Evolutionary conservation across 2,329 filamentous ascomycete genomes (phyloP).

Genomic region (Colletotrichum destructivum): DNA sequence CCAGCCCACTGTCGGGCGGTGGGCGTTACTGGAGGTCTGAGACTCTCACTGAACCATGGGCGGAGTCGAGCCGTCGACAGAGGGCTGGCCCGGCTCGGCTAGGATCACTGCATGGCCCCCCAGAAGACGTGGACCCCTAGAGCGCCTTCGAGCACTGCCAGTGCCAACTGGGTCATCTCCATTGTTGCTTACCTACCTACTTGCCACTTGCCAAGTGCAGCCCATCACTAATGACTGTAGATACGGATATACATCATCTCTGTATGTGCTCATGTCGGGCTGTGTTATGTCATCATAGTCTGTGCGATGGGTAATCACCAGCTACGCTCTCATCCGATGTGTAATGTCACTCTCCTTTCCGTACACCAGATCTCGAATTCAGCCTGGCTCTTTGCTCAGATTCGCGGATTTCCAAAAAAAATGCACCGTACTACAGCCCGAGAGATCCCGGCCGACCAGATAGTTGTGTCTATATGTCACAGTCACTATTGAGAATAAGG

Average conservation of each 20-base stretch:
- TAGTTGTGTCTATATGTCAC: not conserved
- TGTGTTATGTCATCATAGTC: conserved; percentile 30
- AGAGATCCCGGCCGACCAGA: not conserved
- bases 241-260: too few species aligned
- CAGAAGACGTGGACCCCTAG: conserved; percentile 28
- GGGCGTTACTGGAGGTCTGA: too few species aligned
- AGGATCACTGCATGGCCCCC: conserved; percentile 30
- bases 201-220: too few species aligned
- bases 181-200: not conserved
- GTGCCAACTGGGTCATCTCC: not conserved
- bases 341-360: conserved; percentile 13
- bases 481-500: not conserved
- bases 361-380: not conserved
- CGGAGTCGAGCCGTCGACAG: not conserved
- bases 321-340: conserved; percentile 5
- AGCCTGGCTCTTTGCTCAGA: not conserved
- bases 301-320: not conserved
- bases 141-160: conserved; percentile 2
- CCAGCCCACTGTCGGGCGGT: conserved; percentile 7
- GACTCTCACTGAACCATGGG: not conserved
- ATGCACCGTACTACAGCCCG: not conserved
- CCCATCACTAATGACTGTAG: too few species aligned
- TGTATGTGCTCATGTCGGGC: not conserved
- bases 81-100: conserved; percentile 3
- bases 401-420: not conserved